Conservation (phyloP, 2,329 filamentous ascomycete genomes). For the Thielaviopsis musarum region DNA sequence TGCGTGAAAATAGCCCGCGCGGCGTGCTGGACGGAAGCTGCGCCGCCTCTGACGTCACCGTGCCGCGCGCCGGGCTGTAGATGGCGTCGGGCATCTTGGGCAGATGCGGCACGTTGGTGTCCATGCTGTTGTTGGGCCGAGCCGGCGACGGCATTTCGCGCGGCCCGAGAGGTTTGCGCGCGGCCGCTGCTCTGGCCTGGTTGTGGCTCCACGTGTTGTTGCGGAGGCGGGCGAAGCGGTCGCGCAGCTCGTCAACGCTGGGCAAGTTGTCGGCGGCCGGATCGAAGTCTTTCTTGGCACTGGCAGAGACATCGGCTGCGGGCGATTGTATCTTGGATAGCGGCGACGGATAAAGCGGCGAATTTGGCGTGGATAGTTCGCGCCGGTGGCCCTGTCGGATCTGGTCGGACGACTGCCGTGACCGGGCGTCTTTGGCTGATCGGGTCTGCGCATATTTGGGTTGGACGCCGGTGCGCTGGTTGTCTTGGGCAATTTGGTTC, state of each 20-base stretch:
- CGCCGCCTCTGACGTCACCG: slow-evolving; percentile 46
- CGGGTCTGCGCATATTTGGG: slow-evolving; percentile 18
- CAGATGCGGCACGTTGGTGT: slow-evolving; percentile 37
- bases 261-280: slow-evolving; percentile 7
- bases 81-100: slow-evolving; percentile 60
- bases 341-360: neutral
- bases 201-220: slow-evolving; percentile 21
- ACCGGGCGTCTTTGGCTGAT: neutral
- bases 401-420: neutral
- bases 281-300: slow-evolving; percentile 9
- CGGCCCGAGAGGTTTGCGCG: slow-evolving; percentile 35
- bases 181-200: slow-evolving; percentile 33
- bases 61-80: slow-evolving; percentile 62
- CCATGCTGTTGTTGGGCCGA: slow-evolving; percentile 29
- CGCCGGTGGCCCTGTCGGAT: neutral
- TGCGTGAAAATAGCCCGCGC: slow-evolving; percentile 44
- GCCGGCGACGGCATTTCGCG: slow-evolving; percentile 33
- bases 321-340: slow-evolving; percentile 2
- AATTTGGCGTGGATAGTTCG: slow-evolving; percentile 5
- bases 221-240: slow-evolving; percentile 41
- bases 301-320: neutral
- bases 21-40: slow-evolving; percentile 49
- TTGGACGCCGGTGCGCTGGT: slow-evolving; percentile 41
- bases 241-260: slow-evolving; percentile 29
- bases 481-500: slow-evolving; percentile 43